phyloP scores from a whole-genome alignment of 192 early-diverging fungal species.

The Linnemannia exigua region DNA sequence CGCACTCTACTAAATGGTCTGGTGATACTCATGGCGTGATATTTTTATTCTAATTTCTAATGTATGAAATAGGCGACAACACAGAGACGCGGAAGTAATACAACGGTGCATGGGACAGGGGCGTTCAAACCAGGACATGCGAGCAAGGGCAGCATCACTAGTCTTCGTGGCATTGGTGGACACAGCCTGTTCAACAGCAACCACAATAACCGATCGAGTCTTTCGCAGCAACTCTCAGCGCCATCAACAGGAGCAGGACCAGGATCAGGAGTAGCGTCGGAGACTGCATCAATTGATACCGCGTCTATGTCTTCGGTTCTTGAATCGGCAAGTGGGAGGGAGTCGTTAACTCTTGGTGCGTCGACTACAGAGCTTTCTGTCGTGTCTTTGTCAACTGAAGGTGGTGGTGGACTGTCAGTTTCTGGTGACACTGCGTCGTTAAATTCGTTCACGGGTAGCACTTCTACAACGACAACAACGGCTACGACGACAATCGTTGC shows the following conservation, averaged over 20 bases:
- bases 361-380: background rate
- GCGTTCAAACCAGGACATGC: slow-evolving; percentile 20
- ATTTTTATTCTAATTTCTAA: background rate
- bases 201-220: background rate
- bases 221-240: background rate
- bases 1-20: background rate
- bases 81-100: slow-evolving; percentile 41
- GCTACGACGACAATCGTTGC: background rate
- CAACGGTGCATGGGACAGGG: slow-evolving; percentile 15
- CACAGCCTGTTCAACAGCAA: slow-evolving; percentile 21
- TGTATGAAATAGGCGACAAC: slow-evolving; percentile 6
- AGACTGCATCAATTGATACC: background rate
- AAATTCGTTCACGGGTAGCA: background rate
- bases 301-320: background rate
- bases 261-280: background rate
- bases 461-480: background rate
- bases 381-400: background rate
- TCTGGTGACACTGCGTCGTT: background rate
- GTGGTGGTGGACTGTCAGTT: background rate
- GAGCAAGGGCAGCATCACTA: slow-evolving; percentile 23
- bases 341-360: background rate
- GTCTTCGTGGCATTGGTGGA: slow-evolving; percentile 16
- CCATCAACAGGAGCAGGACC: background rate
- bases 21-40: background rate
- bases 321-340: background rate